Base-by-base conservation (phyloP, 208 protist genomes). In the Wallacemonas sp. region DNA sequence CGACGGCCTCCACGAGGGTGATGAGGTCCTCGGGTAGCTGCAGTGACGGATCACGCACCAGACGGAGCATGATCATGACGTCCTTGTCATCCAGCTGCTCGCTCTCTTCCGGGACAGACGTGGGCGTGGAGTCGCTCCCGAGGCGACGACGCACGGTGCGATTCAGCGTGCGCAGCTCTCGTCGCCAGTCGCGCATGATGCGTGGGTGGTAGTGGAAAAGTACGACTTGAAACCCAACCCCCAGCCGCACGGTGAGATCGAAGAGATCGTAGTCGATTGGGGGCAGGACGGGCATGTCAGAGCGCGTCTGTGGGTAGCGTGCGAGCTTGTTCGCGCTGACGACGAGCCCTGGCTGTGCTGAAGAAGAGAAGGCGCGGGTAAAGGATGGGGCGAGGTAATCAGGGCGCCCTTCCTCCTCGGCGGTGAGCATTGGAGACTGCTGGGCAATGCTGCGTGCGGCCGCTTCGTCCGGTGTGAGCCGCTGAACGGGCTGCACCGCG, bases 211-310 rank as follows among this genome's bases (percentile, higher is more conserved):
- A 92, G 66, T 87, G 71, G 41, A 87, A 88, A 30, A 93, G 68
- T 5, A 77, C 79, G 8, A 70, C 52, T 8, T 70, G 36, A 36
- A 62, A 64, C 16, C 79, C 80, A 5, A 95, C 55, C 16, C 85
- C 82, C 8, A 93, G 78, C 11, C 82, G 81, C 34, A 90, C 61
- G 54, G 75, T 87, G 30, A 90, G 67, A 30, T 92, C 82, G 46
- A 88, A 86, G 17, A 95, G 71, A 56, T 93, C 84, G 65, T 95
- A 95, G 72, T 95, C 86, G 38, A 95, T 68, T 1, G 89, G 89
- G 14, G 81, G 84, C 32, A 85, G 34, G 30, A 61, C 47, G 17
- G 87, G 81, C 81, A 83, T 79, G 65, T 76, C 66, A 1, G 81
- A 70, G 60, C 71, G 72, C 14, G 80, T 89, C 12, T 73, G 61